These are phyloP conservation scores for Hypoxylon fuscum DNA, from an alignment of 495 filamentous ascomycete genomes.

Conservation along the genomic window DNA sequence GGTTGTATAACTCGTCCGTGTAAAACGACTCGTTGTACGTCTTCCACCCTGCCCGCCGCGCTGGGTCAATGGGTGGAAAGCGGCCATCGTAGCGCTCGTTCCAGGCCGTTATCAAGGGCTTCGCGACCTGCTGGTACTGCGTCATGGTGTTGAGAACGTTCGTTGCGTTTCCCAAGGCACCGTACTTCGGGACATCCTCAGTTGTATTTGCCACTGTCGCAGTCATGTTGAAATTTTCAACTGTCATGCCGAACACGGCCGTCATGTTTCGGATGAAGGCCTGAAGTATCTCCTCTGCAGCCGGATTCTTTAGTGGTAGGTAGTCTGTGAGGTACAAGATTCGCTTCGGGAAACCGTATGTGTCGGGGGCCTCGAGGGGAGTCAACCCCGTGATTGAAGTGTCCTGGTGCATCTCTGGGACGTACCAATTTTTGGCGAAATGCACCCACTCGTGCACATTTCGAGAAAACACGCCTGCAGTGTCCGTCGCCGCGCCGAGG, in stretches of 20 bases:
- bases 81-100: slow-evolving; percentile 44
- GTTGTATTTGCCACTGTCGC: slow-evolving; percentile 43
- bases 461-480: slow-evolving; percentile 51
- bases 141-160: slow-evolving; percentile 27
- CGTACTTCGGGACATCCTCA: slow-evolving; percentile 36
- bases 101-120: slow-evolving; percentile 43
- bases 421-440: slow-evolving; percentile 52
- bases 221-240: slow-evolving; percentile 47
- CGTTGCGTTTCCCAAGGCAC: slow-evolving; percentile 14
- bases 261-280: slow-evolving; percentile 67
- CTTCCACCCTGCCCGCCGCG: slow-evolving; percentile 40
- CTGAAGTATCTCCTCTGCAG: slow-evolving; percentile 47
- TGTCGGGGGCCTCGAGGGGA: slow-evolving; percentile 44
- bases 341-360: slow-evolving; percentile 45
- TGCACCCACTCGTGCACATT: slow-evolving; percentile 49
- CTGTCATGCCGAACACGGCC: slow-evolving; percentile 56
- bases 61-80: slow-evolving; percentile 49
- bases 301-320: slow-evolving; percentile 48
- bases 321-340: slow-evolving; percentile 51
- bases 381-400: slow-evolving; percentile 45
- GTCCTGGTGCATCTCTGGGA: slow-evolving; percentile 45
- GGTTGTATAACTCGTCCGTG: slow-evolving; percentile 37
- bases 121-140: slow-evolving; percentile 35
- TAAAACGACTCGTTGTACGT: slow-evolving; percentile 31
- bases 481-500: slow-evolving; percentile 57